Percentiles rank a stretch among this genome's conserved stretches.
phyloP scores from a whole-genome alignment of 768 basidiomycete species.

The Xanthoconium purpureum region DNA sequence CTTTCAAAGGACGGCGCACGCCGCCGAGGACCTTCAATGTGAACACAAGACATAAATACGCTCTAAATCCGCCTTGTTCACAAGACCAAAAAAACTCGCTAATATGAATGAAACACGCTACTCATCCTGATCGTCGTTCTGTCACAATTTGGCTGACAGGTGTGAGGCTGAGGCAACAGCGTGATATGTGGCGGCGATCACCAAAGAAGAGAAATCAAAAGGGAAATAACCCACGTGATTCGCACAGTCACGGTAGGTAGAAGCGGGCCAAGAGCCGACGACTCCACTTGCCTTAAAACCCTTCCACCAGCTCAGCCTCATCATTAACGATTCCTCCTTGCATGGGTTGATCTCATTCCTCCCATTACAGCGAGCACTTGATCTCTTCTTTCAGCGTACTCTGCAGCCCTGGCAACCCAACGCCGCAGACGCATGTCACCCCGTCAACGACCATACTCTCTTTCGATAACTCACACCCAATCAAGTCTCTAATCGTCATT shows the following conservation, averaged over 20 bases:
- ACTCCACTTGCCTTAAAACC: conserved; percentile 5
- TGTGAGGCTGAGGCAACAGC: neutral
- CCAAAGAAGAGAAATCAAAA: neutral
- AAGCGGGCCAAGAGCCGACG: conserved; percentile 9
- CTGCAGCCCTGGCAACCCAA: conserved; percentile 20
- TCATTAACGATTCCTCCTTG: neutral
- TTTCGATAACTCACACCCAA: conserved; percentile 12
- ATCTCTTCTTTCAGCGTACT: neutral
- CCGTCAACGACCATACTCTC: neutral
- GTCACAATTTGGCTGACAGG: too few species aligned
- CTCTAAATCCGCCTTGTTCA: conserved; percentile 17
- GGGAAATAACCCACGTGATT: conserved; percentile 9
- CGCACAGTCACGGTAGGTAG: neutral
- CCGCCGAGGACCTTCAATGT: too few species aligned
- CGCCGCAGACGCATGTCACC: conserved; percentile 24
- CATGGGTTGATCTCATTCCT: conserved; percentile 17
- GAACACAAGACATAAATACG: neutral
- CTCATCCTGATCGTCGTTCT: too few species aligned
- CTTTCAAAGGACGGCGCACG: too few species aligned
- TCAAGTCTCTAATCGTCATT: conserved; percentile 1
- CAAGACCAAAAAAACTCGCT: too few species aligned
- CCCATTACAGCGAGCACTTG: neutral
- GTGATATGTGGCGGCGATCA: conserved; percentile 1
- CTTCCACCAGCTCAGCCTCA: neutral
- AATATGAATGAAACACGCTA: too few species aligned